Percentiles rank a stretch among this genome's conserved stretches.
Conservation (phyloP, 768 basidiomycete genomes). For the Mycena sanguinolenta region DNA sequence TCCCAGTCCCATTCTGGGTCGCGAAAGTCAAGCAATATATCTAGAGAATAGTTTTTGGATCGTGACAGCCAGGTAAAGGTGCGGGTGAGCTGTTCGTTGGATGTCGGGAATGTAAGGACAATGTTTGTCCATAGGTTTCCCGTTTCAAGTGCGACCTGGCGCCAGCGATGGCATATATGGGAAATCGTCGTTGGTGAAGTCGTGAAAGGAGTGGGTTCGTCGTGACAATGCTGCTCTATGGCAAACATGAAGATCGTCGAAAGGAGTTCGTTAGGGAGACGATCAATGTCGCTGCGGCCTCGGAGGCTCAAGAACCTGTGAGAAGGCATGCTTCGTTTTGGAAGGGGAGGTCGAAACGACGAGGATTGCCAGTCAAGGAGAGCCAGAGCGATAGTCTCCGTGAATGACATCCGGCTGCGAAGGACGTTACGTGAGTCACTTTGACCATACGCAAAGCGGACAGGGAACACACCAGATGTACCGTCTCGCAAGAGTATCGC, state of each 20-base stretch:
- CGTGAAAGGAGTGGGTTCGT: constrained; percentile 37
- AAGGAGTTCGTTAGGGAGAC: constrained; percentile 51
- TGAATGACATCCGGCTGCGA: constrained; percentile 23
- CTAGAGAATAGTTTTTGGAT: constrained; percentile 61
- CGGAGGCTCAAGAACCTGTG: constrained; percentile 22
- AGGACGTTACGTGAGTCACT: constrained; percentile 6
- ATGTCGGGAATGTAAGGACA: constrained; percentile 58
- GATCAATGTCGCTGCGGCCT: constrained; percentile 37
- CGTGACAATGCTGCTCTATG: constrained; percentile 29
- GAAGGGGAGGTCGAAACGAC: constrained; percentile 7
- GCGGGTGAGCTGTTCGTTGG: constrained; percentile 52
- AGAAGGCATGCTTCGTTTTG: constrained; percentile 16
- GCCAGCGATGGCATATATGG: constrained; percentile 66
- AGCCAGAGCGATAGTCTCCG: constrained; percentile 23
- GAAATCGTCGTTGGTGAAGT: constrained; percentile 51
- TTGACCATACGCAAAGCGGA: background rate
- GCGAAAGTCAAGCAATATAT: constrained; percentile 69
- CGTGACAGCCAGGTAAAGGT: constrained; percentile 55
- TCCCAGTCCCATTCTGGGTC: constrained; percentile 67
- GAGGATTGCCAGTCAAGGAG: constrained; percentile 29
- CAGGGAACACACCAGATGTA: constrained; percentile 11
- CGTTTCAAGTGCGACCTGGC: constrained; percentile 59
- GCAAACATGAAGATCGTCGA: constrained; percentile 49
- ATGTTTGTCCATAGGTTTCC: constrained; percentile 67
- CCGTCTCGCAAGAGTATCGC: constrained; percentile 1